Evolutionary conservation across 495 filamentous ascomycete genomes (phyloP).

Genomic region (Talaromyces stipitatus): DNA sequence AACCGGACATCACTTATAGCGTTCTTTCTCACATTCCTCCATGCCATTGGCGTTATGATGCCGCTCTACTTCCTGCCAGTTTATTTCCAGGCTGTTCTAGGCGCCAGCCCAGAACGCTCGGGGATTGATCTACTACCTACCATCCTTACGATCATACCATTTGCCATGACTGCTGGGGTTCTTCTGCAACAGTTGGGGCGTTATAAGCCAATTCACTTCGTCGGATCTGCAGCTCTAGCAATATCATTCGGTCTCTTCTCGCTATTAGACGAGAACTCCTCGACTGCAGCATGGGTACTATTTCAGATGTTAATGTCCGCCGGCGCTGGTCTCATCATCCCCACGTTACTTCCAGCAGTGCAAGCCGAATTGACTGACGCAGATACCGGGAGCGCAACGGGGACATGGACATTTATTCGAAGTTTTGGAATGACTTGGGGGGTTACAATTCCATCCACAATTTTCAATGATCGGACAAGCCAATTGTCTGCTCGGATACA

Average conservation of each 20-base stretch:
- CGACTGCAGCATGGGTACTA: constrained; percentile 17
- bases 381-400: constrained; percentile 33
- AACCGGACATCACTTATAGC: constrained; percentile 14
- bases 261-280: constrained; percentile 18
- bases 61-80: constrained; percentile 31
- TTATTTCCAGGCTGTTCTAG: constrained; percentile 38
- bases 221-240: constrained; percentile 28
- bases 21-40: constrained; percentile 19
- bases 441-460: constrained; percentile 35
- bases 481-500: not conserved
- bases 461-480: not conserved
- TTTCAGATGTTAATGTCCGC: constrained; percentile 22
- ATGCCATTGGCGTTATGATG: constrained; percentile 2
- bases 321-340: constrained; percentile 24
- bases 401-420: constrained; percentile 38
- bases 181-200: constrained; percentile 32
- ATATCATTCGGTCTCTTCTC: constrained; percentile 36
- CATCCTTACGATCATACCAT: constrained; percentile 21
- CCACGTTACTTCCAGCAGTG: constrained; percentile 27
- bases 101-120: constrained; percentile 18
- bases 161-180: constrained; percentile 20
- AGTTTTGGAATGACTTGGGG: constrained; percentile 44
- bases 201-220: constrained; percentile 36
- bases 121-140: constrained; percentile 34
- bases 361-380: constrained; percentile 26